Percentiles rank a stretch among this genome's conserved stretches.
phyloP scores from a whole-genome alignment of 2,329 filamentous ascomycete species.

The Lasiodiplodia citricola region DNA sequence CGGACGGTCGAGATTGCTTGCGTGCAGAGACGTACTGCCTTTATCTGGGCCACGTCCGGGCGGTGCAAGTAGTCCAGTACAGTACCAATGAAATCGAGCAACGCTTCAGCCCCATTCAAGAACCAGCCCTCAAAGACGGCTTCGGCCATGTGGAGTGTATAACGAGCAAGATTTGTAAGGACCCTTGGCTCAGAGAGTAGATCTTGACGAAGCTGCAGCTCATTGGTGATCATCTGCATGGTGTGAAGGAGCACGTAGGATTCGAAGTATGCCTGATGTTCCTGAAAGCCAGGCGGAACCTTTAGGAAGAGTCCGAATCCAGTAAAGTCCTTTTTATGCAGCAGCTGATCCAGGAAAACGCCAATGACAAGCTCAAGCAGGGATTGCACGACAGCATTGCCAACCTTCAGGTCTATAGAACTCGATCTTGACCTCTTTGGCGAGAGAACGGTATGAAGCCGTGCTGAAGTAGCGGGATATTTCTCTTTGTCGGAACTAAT shows the following conservation, averaged over 20 bases:
- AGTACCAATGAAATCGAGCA: slow-evolving; percentile 85
- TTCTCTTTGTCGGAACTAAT: slow-evolving; percentile 73
- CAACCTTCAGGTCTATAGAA: slow-evolving; percentile 55
- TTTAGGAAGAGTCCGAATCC: slow-evolving; percentile 86
- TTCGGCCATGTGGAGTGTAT: slow-evolving; percentile 81
- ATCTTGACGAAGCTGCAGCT: slow-evolving; percentile 70
- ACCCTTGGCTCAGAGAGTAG: slow-evolving; percentile 80
- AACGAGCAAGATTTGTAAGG: slow-evolving; percentile 83
- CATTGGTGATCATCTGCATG: slow-evolving; percentile 71
- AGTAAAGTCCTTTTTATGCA: slow-evolving; percentile 86
- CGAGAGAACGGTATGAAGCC: slow-evolving; percentile 67
- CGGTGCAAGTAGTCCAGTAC: slow-evolving; percentile 88
- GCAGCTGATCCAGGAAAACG: slow-evolving; percentile 84
- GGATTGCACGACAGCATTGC: slow-evolving; percentile 74
- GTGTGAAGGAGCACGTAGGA: slow-evolving; percentile 83
- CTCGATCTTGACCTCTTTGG: slow-evolving; percentile 62
- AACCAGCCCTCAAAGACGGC: slow-evolving; percentile 97
- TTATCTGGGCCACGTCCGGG: slow-evolving; percentile 78
- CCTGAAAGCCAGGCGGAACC: slow-evolving; percentile 88
- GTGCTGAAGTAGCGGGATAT: slow-evolving; percentile 61
- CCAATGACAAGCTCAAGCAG: slow-evolving; percentile 77
- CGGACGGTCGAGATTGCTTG: slow-evolving; percentile 80
- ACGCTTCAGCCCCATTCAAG: slow-evolving; percentile 79
- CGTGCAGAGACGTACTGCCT: slow-evolving; percentile 88
- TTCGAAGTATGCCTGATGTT: slow-evolving; percentile 94